Evolutionary conservation across 1,284 basidiomycete genomes (phyloP).

Genomic region (Schizophyllum commune): DNA sequence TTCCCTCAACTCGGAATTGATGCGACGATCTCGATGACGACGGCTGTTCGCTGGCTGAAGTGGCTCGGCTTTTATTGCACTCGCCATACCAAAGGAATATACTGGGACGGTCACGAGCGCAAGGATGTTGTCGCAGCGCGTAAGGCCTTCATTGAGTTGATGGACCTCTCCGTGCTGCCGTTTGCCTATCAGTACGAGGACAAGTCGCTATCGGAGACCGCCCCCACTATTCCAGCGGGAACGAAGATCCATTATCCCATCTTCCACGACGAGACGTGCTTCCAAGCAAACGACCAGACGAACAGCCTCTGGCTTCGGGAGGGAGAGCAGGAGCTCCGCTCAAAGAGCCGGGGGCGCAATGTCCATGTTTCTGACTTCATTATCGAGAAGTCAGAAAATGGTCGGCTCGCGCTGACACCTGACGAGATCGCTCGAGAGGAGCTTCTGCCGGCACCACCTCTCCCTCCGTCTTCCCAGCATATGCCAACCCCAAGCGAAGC

Average conservation of each 20-base stretch:
- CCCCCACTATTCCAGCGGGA: conserved; percentile 10
- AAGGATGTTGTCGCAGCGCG: conserved; percentile 15
- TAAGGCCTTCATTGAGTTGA: conserved; percentile 12
- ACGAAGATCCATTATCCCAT: conserved; percentile 16
- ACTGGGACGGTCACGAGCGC: conserved; percentile 19
- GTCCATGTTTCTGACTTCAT: conserved; percentile 23
- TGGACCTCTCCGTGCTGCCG: conserved; percentile 5
- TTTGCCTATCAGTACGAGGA: conserved; percentile 8
- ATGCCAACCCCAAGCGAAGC: background rate
- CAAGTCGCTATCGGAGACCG: background rate
- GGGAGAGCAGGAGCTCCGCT: conserved; percentile 14
- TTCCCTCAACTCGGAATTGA: conserved; percentile 11
- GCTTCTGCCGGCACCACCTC: conserved; percentile 12
- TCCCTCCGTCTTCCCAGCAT: background rate
- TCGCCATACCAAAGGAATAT: conserved; percentile 16
- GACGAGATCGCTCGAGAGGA: conserved; percentile 11
- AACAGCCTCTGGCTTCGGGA: conserved; percentile 15
- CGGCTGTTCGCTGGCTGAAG: conserved; percentile 14
- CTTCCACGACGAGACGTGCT: conserved; percentile 17
- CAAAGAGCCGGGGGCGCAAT: conserved; percentile 18
- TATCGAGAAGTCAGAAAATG: conserved; percentile 12
- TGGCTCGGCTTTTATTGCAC: conserved; percentile 13
- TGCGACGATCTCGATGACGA: conserved; percentile 10
- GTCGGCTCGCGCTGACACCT: conserved; percentile 12
- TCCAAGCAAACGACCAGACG: conserved; percentile 16